phyloP scores from a whole-genome alignment of 805 yeast species.

The Lipomyces orientalis region DNA sequence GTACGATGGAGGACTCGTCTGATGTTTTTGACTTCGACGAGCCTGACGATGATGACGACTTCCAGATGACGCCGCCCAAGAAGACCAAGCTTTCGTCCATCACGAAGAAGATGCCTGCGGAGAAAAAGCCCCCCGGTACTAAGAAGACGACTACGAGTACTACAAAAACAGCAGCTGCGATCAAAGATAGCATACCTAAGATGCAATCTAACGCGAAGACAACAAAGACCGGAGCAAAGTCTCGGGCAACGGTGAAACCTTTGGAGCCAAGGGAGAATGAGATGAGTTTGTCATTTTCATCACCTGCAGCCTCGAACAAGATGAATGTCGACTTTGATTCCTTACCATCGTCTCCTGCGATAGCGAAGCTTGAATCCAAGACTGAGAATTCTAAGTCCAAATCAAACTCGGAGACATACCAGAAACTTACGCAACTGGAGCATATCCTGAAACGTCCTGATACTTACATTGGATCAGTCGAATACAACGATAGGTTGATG shows the following conservation, averaged over 20 bases:
- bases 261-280: constrained; percentile 22
- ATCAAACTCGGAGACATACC: constrained; percentile 75
- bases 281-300: constrained; percentile 4
- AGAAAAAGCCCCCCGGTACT: constrained; percentile 14
- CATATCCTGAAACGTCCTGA: constrained; percentile 97
- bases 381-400: constrained; percentile 40
- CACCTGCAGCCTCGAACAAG: constrained; percentile 19
- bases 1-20: constrained; percentile 29
- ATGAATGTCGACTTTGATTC: constrained; percentile 11
- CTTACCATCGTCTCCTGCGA: constrained; percentile 19
- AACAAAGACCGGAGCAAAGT: constrained; percentile 19
- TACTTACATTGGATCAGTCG: constrained; percentile 95
- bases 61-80: constrained; percentile 25
- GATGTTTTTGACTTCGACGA: constrained; percentile 26
- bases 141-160: constrained; percentile 16
- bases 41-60: constrained; percentile 24
- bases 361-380: constrained; percentile 14
- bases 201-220: constrained; percentile 20
- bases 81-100: constrained; percentile 19
- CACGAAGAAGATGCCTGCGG: constrained; percentile 20
- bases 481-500: constrained; percentile 74
- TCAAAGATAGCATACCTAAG: constrained; percentile 14
- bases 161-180: constrained; percentile 35
- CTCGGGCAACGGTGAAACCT: constrained; percentile 14
- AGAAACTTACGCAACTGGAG: constrained; percentile 91